Percentiles rank a stretch among this genome's conserved stretches.
Evolutionary conservation across 108 stramenopile genomes (phyloP).

Genomic region (Epithemia pelagica): DNA sequence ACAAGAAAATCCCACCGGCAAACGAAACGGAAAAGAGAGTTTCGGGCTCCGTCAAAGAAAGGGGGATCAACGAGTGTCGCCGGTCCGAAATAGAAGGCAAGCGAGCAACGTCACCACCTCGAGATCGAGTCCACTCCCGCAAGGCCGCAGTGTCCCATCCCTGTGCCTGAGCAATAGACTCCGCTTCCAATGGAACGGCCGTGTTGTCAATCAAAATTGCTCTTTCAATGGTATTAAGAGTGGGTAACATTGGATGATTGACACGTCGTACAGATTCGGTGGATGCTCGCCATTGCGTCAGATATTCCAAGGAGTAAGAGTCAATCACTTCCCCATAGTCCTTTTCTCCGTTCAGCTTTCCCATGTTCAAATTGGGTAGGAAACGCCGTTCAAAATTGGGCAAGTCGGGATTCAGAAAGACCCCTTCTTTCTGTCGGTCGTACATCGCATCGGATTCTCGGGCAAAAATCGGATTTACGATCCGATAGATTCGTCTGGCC

Average conservation of each 20-base stretch:
- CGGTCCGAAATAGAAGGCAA: background rate
- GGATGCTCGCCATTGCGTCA: conserved; percentile 32
- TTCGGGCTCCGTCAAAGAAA: conserved; percentile 12
- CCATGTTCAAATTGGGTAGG: conserved; percentile 13
- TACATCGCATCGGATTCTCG: conserved; percentile 16
- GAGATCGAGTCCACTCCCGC: background rate
- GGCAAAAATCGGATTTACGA: conserved; percentile 21
- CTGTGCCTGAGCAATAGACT: conserved; percentile 2
- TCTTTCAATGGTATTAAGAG: conserved; percentile 25
- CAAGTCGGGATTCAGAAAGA: conserved; percentile 21
- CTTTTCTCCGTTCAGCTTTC: background rate
- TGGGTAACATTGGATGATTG: conserved; percentile 6
- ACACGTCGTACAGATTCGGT: conserved; percentile 26
- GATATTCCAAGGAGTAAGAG: conserved; percentile 1
- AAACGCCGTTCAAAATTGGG: conserved; percentile 36
- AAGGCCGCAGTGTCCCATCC: conserved; percentile 35
- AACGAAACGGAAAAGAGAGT: conserved; percentile 37
- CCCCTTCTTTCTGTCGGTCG: conserved; percentile 19
- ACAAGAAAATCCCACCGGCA: conserved; percentile 35
- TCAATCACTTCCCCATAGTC: background rate
- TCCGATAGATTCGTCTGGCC: conserved; percentile 31
- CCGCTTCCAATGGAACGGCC: conserved; percentile 7
- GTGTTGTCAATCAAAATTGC: conserved; percentile 11
- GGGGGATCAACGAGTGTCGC: background rate
- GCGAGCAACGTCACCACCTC: background rate